These are phyloP conservation scores for Letharia columbiana DNA, from an alignment of 495 filamentous ascomycete species.

Conservation along the genomic window DNA sequence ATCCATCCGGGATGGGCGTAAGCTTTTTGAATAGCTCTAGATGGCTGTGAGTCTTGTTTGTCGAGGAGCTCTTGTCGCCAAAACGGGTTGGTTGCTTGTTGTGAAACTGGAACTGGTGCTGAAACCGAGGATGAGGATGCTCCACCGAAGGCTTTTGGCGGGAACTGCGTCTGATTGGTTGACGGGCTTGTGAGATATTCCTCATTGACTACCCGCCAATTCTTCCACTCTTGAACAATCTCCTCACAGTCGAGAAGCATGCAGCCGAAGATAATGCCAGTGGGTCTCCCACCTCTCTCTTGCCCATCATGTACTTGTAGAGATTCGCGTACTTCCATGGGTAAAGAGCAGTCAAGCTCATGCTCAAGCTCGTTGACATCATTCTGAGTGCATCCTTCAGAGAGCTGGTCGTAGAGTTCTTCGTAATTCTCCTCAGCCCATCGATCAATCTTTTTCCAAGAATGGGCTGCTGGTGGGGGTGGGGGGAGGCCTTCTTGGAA, in stretches of 20 bases:
- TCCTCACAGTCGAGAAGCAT: conserved; percentile 99
- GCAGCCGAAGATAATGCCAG: conserved; percentile 82
- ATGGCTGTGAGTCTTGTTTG: conserved; percentile 81
- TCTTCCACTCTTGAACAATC: conserved; percentile 94
- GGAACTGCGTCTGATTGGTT: conserved; percentile 47
- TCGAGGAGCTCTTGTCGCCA: conserved; percentile 83
- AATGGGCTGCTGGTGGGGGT: conserved; percentile 75
- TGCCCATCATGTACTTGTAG: conserved; percentile 88
- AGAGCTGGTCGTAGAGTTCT: conserved; percentile 86
- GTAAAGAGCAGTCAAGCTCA: conserved; percentile 88
- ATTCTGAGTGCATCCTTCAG: conserved; percentile 84
- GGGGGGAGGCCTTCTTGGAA: conserved; percentile 89
- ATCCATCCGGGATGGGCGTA: conserved; percentile 97
- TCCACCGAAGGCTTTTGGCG: conserved; percentile 60
- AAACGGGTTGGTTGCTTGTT: conserved; percentile 46
- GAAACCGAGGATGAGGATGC: conserved; percentile 43
- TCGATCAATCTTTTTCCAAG: conserved; percentile 85
- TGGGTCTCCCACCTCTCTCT: conserved; percentile 84
- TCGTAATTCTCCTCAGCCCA: conserved; percentile 95
- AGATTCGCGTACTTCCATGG: conserved; percentile 88
- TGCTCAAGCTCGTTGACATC: conserved; percentile 97
- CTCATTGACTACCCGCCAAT: conserved; percentile 87
- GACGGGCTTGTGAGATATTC: conserved; percentile 63
- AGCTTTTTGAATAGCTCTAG: conserved; percentile 77
- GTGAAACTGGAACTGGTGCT: conserved; percentile 36